phyloP scores from a whole-genome alignment of 2,329 filamentous ascomycete genomes.

The Alternaria burnsii region DNA sequence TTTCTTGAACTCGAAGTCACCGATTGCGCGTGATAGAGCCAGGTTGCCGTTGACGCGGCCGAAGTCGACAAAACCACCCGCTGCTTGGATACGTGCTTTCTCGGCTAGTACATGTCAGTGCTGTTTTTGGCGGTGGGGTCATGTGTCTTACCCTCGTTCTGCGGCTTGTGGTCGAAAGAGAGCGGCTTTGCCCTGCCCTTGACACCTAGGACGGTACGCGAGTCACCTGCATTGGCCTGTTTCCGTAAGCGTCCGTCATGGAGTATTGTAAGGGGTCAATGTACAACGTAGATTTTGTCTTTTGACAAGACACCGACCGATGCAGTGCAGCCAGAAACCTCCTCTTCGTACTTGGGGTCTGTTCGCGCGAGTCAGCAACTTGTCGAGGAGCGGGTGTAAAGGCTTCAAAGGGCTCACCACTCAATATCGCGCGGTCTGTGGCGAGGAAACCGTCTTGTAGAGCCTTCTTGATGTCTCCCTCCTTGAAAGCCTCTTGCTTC shows the following conservation, averaged over 20 bases:
- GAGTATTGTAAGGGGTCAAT: slow-evolving; percentile 53
- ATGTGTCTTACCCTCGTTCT: slow-evolving; percentile 80
- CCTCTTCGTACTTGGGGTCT: slow-evolving; percentile 98
- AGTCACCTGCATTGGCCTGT: slow-evolving; percentile 96
- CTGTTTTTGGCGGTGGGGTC: not conserved
- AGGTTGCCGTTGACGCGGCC: slow-evolving; percentile 98
- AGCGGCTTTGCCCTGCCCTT: slow-evolving; percentile 97
- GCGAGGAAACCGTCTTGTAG: slow-evolving; percentile 97
- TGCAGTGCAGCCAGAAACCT: slow-evolving; percentile 97
- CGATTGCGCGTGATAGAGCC: slow-evolving; percentile 93
- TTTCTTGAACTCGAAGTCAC: slow-evolving; percentile 99
- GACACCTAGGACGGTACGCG: slow-evolving; percentile 90
- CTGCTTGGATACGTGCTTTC: slow-evolving; percentile 93
- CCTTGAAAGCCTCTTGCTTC: slow-evolving; percentile 93
- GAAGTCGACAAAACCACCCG: slow-evolving; percentile 97
- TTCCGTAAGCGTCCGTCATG: slow-evolving; percentile 23
- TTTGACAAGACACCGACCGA: slow-evolving; percentile 88
- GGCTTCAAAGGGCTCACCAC: slow-evolving; percentile 67
- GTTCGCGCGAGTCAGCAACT: slow-evolving; percentile 42
- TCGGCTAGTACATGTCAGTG: slow-evolving; percentile 69
- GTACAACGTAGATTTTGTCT: slow-evolving; percentile 93
- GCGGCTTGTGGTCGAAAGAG: slow-evolving; percentile 99
- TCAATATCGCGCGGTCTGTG: slow-evolving; percentile 93
- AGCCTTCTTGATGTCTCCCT: slow-evolving; percentile 91
- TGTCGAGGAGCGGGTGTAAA: slow-evolving; percentile 10